A percentile compares a stretch with the other conserved stretches of the same genome.
Conservation (phyloP, 2,329 filamentous ascomycete species). For the Fusarium nisikadoi region DNA sequence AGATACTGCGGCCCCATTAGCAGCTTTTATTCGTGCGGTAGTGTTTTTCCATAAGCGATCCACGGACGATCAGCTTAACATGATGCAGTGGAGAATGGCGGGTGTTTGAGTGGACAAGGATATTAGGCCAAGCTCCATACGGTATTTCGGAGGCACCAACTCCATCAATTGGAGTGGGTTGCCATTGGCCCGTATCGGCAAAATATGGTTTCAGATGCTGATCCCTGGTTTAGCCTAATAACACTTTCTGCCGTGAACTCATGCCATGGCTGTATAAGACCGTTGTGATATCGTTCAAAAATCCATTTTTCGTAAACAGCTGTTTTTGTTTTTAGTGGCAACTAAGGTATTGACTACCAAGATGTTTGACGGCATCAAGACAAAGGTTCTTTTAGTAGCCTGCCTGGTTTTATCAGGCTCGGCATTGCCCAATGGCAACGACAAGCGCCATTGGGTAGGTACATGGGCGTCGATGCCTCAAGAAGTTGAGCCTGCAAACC, state of each 20-base stretch:
- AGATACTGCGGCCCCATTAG: neutral
- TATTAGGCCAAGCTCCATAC: neutral
- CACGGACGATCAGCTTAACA: neutral
- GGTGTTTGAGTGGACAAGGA: neutral
- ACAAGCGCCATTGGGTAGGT: constrained; percentile 23
- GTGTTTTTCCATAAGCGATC: neutral
- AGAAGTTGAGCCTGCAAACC: constrained; percentile 23
- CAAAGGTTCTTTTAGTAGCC: constrained; percentile 8
- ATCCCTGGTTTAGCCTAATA: constrained; percentile 24
- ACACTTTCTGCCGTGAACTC: neutral
- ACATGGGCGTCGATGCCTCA: constrained; percentile 32
- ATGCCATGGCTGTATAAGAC: neutral
- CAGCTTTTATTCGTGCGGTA: neutral
- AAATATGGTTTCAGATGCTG: constrained; percentile 12
- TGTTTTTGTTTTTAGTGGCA: fast-evolving
- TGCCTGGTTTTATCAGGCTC: neutral
- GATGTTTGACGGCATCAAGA: neutral
- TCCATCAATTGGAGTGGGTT: constrained; percentile 15
- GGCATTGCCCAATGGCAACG: constrained; percentile 1
- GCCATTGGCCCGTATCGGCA: neutral
- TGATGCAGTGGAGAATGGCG: neutral
- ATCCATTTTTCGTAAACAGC: neutral
- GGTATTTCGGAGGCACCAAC: constrained; percentile 5
- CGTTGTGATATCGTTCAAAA: neutral
- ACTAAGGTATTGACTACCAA: neutral